These are phyloP conservation scores for Breynia disticha DNA, from an alignment of 441 rosid species.

Conservation along the genomic window DNA sequence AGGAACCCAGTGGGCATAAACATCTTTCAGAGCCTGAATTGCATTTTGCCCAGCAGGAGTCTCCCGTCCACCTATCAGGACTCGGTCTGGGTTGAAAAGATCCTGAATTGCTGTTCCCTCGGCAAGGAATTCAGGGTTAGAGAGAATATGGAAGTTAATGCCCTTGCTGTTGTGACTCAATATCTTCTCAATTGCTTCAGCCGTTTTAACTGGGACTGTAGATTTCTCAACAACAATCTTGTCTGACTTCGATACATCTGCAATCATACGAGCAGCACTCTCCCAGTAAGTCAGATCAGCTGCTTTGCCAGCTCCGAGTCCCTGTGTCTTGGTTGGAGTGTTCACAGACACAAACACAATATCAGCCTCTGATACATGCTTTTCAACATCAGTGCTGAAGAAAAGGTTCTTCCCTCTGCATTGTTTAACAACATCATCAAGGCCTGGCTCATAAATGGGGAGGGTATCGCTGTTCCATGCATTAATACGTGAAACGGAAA, in stretches of 20 bases:
- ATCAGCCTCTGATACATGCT: slow-evolving; percentile 63
- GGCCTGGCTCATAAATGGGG: slow-evolving; percentile 77
- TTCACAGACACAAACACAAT: slow-evolving; percentile 76
- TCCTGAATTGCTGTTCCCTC: slow-evolving; percentile 87
- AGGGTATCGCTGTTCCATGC: slow-evolving; percentile 78
- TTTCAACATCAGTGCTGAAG: slow-evolving; percentile 68
- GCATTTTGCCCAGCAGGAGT: slow-evolving; percentile 69
- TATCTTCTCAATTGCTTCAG: slow-evolving; percentile 74
- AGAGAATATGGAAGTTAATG: slow-evolving; percentile 72
- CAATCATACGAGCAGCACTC: slow-evolving; percentile 89
- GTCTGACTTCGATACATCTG: slow-evolving; percentile 72
- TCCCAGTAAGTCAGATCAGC: slow-evolving; percentile 91
- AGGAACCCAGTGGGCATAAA: slow-evolving; percentile 84
- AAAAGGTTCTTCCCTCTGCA: slow-evolving; percentile 68
- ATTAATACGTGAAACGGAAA: slow-evolving; percentile 46
- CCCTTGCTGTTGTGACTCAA: slow-evolving; percentile 82
- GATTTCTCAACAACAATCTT: slow-evolving; percentile 87
- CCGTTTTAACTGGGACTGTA: slow-evolving; percentile 76
- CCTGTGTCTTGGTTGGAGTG: slow-evolving; percentile 79
- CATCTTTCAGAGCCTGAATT: slow-evolving; percentile 55
- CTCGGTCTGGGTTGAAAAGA: slow-evolving; percentile 70
- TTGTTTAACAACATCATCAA: slow-evolving; percentile 54
- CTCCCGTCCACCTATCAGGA: slow-evolving; percentile 83
- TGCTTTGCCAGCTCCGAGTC: slow-evolving; percentile 87
- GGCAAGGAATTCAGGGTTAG: slow-evolving; percentile 86